A percentile compares a stretch with the other conserved stretches of the same genome.
Conservation (phyloP, 2,329 filamentous ascomycete genomes). For the Aspergillus ibericus region DNA sequence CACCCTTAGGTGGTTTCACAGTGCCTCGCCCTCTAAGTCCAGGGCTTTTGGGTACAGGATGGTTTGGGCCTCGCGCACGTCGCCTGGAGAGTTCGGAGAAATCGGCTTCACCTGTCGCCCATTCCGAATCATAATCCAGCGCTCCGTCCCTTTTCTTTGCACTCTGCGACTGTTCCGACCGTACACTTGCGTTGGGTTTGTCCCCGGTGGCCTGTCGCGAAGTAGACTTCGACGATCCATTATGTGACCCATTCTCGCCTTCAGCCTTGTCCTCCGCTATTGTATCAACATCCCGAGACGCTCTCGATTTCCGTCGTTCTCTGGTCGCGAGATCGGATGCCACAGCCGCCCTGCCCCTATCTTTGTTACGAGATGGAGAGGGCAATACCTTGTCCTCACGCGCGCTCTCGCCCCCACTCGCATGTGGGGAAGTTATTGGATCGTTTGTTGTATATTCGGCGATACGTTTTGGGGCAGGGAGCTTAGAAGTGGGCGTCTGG, state of each 20-base stretch:
- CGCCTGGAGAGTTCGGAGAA: slow-evolving; percentile 42
- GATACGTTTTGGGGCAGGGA: slow-evolving; percentile 45
- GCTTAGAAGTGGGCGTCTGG: slow-evolving; percentile 41
- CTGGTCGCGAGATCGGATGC: slow-evolving; percentile 24
- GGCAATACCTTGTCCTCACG: slow-evolving; percentile 26
- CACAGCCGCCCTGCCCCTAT: slow-evolving; percentile 30
- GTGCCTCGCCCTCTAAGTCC: slow-evolving; percentile 17
- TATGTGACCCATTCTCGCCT: slow-evolving; percentile 19
- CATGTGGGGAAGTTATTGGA: slow-evolving; percentile 24
- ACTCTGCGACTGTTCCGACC: slow-evolving; percentile 25
- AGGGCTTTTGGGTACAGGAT: slow-evolving; percentile 5
- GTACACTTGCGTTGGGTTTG: slow-evolving; percentile 22
- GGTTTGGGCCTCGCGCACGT: slow-evolving; percentile 31
- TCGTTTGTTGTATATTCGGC: slow-evolving; percentile 40
- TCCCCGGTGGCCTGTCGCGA: slow-evolving; percentile 25
- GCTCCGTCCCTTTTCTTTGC: slow-evolving; percentile 28
- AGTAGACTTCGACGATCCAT: slow-evolving; percentile 19
- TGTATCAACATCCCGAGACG: slow-evolving; percentile 22
- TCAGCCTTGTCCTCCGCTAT: slow-evolving; percentile 21
- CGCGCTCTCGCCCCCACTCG: slow-evolving; percentile 27
- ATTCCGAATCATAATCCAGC: slow-evolving; percentile 34
- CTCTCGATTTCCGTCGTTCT: slow-evolving; percentile 26
- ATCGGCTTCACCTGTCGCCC: slow-evolving; percentile 41
- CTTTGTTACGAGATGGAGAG: slow-evolving; percentile 26
- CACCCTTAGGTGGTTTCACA: slow-evolving; percentile 40